Percentiles rank a stretch among this genome's conserved stretches.
These are phyloP conservation scores for Candida broadrunensis DNA, from an alignment of 805 yeast species.

Conservation along the genomic window DNA sequence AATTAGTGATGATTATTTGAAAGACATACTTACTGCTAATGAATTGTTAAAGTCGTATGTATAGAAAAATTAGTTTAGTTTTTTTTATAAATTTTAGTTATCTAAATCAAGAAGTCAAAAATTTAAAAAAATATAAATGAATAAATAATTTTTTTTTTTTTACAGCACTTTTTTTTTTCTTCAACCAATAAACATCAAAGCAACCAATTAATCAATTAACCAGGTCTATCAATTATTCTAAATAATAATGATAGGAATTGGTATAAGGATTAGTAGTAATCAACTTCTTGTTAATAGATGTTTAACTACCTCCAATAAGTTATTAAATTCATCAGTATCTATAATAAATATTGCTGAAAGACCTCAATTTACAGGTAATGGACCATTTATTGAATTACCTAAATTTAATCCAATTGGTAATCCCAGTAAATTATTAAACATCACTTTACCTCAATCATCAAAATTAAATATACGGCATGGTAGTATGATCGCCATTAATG, in stretches of 20 bases:
- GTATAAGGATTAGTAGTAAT: too few species aligned
- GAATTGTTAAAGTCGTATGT: conserved; percentile 26
- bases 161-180: too few species aligned
- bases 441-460: conserved; percentile 42
- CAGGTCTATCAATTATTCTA: too few species aligned
- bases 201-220: too few species aligned
- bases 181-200: too few species aligned
- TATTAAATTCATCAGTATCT: too few species aligned
- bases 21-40: conserved; percentile 25
- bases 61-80: conserved; percentile 4
- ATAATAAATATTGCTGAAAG: neutral
- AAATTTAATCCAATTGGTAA: conserved; percentile 40
- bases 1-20: conserved; percentile 19
- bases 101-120: too few species aligned
- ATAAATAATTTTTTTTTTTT: too few species aligned
- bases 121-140: too few species aligned
- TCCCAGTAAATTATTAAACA: conserved; percentile 36
- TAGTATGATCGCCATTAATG: conserved; percentile 43
- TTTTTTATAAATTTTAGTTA: too few species aligned
- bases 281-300: neutral
- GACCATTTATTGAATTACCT: conserved; percentile 46
- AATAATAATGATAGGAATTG: neutral
- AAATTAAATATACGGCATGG: conserved; percentile 35
- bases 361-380: conserved; percentile 32
- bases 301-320: neutral